Percentiles rank a stretch among this genome's conserved stretches.
phyloP scores from a whole-genome alignment of 2,329 filamentous ascomycete genomes.

The Helotiales sp. region DNA sequence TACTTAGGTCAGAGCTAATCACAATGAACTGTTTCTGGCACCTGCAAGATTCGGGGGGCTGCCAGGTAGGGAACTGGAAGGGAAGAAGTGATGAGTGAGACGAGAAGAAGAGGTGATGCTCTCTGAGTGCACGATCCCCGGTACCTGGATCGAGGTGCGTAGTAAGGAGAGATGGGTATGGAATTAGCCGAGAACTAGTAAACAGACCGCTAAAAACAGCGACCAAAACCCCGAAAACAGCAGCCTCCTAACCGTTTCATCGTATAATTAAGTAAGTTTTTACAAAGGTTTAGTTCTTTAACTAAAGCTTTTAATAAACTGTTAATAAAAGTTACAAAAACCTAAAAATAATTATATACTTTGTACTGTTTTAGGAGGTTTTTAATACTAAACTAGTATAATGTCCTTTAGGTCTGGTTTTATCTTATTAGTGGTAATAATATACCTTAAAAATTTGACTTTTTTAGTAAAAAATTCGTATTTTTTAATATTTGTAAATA shows the following conservation, averaged over 20 bases:
- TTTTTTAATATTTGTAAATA: no score
- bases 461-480: no score
- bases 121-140: neutral
- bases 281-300: no score
- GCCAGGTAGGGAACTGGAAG: neutral
- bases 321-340: no score
- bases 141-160: neutral
- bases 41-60: no score
- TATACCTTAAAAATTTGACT: no score
- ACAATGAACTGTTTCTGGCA: neutral
- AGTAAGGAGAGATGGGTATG: neutral
- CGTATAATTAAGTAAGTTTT: neutral
- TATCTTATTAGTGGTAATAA: no score
- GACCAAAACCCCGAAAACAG: neutral
- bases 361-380: no score
- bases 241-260: constrained; percentile 1
- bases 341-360: no score
- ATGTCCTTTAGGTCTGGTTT: no score
- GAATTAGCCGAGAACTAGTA: neutral
- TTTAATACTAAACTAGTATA: no score
- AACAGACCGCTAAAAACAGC: constrained; percentile 1
- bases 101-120: neutral
- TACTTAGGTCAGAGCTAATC: neutral
- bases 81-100: neutral
- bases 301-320: no score